Base-by-base conservation (phyloP, 352 stramenopile species). In the Plasmopara viticola region DNA sequence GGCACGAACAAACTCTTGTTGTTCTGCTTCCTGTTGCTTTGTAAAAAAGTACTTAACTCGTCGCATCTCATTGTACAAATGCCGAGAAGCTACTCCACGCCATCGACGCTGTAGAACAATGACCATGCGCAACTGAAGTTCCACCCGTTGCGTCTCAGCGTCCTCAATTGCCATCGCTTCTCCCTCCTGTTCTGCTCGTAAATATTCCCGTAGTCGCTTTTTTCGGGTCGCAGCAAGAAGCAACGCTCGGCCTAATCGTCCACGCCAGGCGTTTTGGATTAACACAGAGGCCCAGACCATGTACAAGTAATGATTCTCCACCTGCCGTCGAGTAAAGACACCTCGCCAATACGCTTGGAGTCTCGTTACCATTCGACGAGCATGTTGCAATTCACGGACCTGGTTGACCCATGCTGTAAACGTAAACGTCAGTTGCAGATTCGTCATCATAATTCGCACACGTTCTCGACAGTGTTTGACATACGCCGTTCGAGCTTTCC, bases 311-410 rank as follows among this genome's bases (percentile, higher is more conserved):
- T 72, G 49, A 43, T 93, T 72, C 62, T 93, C 82, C 5, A 72
- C 51, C 2, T 54, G 34, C 0, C 78, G 72, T 1, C 82, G 72
- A 20, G 60, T 52, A 1, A 55, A 9, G 6, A 72, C 48, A 2
- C 82, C 79, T 9, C 82, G 76, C 79, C 79, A 93, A 34, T 82
- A 86, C 1, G 79, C 71, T 45, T 90, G 77, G 7, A 90, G 30
- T 10, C 17, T 49, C 2, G 65, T 80, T 0, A 69, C 77, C 14
- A 58, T 61, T 1, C 29, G 45, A 37, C 83, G 69, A 0, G 65
- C 49, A 18, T 74, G 47, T 15, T 70, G 57, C 0, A 67, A 56
- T 12, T 71, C 29, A 0, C 53, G 64, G 5, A 66, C 61, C 33
- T 71, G 76, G 7, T 40, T 64, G 15, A 85, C 35, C 79, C 79